Conservation (phyloP, 768 basidiomycete genomes). For the Phlegmacium glaucopus region DNA sequence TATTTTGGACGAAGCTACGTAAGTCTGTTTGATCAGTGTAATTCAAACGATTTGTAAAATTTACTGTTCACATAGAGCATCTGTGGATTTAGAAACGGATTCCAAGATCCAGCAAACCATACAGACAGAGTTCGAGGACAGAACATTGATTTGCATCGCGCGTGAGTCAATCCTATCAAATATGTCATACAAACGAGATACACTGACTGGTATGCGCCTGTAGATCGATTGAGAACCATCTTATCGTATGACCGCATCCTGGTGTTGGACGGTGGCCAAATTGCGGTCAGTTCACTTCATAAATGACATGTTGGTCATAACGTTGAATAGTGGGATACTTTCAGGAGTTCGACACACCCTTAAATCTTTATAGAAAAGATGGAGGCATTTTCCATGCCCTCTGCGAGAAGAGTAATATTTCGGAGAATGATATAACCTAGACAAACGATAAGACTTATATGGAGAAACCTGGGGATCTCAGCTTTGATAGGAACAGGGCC, state of each 20-base stretch:
- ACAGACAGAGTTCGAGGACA: constrained; percentile 63
- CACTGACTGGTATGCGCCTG: neutral
- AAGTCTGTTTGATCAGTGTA: constrained; percentile 5
- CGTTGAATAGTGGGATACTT: neutral
- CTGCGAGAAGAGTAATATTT: constrained; percentile 36
- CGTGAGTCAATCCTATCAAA: constrained; percentile 43
- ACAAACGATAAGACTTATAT: no score
- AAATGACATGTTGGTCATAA: neutral
- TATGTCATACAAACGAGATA: constrained; percentile 10
- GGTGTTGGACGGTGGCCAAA: constrained; percentile 61
- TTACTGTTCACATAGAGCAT: constrained; percentile 36
- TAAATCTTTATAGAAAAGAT: constrained; percentile 41
- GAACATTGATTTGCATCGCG: constrained; percentile 76
- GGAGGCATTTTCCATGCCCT: constrained; percentile 60
- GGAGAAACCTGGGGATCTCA: no score
- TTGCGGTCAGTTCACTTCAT: constrained; percentile 40
- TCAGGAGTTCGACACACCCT: constrained; percentile 58
- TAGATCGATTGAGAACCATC: constrained; percentile 74
- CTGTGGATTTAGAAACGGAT: constrained; percentile 78
- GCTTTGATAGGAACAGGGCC: no score
- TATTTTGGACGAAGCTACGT: constrained; percentile 78
- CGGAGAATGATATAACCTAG: constrained; percentile 10
- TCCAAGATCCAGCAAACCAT: constrained; percentile 82
- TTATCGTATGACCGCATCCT: constrained; percentile 70
- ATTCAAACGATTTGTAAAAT: neutral